These are phyloP conservation scores for Gastrodia elata DNA, from an alignment of 106 monocot species.

Conservation along the genomic window DNA sequence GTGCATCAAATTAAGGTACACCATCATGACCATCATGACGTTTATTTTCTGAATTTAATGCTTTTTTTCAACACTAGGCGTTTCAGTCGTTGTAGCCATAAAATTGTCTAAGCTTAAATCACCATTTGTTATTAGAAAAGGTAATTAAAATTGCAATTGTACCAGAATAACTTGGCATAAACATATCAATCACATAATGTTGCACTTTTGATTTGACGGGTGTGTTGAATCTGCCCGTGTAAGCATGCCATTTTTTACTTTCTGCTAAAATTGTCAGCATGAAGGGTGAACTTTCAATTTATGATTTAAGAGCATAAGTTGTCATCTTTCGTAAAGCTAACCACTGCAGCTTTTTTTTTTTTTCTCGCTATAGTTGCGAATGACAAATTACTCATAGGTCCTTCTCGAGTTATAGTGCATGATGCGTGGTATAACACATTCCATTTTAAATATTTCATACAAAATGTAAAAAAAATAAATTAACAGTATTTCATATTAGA, in stretches of 20 bases:
- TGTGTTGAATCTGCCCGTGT: background rate
- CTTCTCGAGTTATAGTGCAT: no score
- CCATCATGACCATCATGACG: background rate
- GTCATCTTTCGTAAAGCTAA: background rate
- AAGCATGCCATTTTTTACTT: background rate
- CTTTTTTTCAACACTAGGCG: background rate
- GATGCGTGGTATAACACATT: no score
- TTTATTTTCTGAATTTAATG: background rate
- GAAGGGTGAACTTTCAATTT: background rate
- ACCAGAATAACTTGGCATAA: background rate
- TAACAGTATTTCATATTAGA: no score
- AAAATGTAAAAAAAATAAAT: no score
- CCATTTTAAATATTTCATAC: no score
- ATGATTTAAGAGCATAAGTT: background rate
- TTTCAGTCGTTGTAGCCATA: background rate
- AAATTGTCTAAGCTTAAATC: background rate
- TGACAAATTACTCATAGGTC: no score
- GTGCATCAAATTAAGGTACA: slow-evolving; percentile 93
- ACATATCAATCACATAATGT: background rate
- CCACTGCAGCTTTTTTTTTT: no score
- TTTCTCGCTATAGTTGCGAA: no score
- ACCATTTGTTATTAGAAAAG: background rate
- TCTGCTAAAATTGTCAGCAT: background rate
- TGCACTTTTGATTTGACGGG: background rate
- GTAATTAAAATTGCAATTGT: background rate